These are phyloP conservation scores for Simplicillium aogashimaense DNA, from an alignment of 2,329 filamentous ascomycete genomes.

Conservation along the genomic window DNA sequence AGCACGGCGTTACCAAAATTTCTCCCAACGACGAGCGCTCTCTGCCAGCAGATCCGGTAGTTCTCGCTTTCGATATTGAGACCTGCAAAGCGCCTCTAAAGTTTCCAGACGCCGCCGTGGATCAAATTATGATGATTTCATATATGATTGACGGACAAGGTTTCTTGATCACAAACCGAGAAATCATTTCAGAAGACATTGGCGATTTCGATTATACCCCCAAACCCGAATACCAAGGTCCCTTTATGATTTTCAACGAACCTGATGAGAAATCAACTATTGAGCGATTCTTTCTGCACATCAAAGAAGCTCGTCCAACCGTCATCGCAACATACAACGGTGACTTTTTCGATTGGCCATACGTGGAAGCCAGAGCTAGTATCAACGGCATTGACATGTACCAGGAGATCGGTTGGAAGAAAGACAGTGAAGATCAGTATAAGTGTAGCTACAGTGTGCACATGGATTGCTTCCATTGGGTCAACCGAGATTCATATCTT, in stretches of 20 bases:
- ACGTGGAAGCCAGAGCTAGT: conserved; percentile 87
- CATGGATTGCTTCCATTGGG: conserved; percentile 99
- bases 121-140: conserved; percentile 99
- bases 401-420: conserved; percentile 92
- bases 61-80: conserved; percentile 99
- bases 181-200: conserved; percentile 97
- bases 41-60: conserved; percentile 87
- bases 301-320: conserved; percentile 88
- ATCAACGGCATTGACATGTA: conserved; percentile 99
- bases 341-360: conserved; percentile 99
- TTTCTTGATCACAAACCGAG: conserved; percentile 94
- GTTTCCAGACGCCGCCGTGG: conserved; percentile 87
- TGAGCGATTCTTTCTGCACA: conserved; percentile 88
- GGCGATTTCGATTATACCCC: conserved; percentile 97
- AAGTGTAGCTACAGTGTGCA: conserved; percentile 94
- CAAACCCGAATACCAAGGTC: conserved; percentile 88
- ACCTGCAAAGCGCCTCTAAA: conserved; percentile 93
- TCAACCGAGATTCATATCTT: conserved; percentile 95
- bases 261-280: conserved; percentile 80
- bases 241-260: conserved; percentile 98
- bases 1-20: conserved; percentile 79
- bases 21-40: conserved; percentile 79
- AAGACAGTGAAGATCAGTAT: conserved; percentile 92
- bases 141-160: conserved; percentile 99
- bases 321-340: conserved; percentile 99